Evolutionary conservation across 495 filamentous ascomycete genomes (phyloP).

Genomic region (Aspergillus cristatus): DNA sequence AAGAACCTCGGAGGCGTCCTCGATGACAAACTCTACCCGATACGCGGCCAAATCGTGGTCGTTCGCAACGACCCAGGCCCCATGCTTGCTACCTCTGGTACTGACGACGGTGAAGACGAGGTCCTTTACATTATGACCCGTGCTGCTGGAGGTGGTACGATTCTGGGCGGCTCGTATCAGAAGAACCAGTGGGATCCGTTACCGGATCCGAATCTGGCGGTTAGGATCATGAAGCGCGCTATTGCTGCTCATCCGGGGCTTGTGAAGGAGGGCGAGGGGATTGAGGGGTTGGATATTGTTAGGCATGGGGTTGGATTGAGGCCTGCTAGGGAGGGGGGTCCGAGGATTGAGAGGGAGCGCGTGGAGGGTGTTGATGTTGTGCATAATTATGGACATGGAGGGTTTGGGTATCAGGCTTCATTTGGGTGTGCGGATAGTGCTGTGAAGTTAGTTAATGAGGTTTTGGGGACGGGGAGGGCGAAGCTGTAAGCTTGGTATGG

Average conservation of each 20-base stretch:
- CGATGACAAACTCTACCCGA: conserved; percentile 66
- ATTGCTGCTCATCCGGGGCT: conserved; percentile 65
- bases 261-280: conserved; percentile 60
- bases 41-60: conserved; percentile 77
- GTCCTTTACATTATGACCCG: conserved; percentile 84
- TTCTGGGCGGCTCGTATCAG: conserved; percentile 84
- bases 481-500: no score
- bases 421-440: conserved; percentile 73
- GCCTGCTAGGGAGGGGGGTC: conserved; percentile 64
- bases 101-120: conserved; percentile 74
- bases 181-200: conserved; percentile 74
- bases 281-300: conserved; percentile 75
- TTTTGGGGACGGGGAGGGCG: conserved; percentile 26
- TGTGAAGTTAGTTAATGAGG: conserved; percentile 61
- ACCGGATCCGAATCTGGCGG: conserved; percentile 70
- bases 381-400: conserved; percentile 95
- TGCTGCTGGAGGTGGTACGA: conserved; percentile 68
- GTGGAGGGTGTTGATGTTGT: conserved; percentile 66
- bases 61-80: conserved; percentile 72
- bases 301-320: conserved; percentile 83
- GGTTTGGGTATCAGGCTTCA: conserved; percentile 82
- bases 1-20: conserved; percentile 70
- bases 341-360: conserved; percentile 74
- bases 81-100: conserved; percentile 64
- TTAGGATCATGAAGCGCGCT: conserved; percentile 81